These are phyloP conservation scores for Chiua sp. DNA, from an alignment of 1,284 basidiomycete genomes.

Conservation along the genomic window DNA sequence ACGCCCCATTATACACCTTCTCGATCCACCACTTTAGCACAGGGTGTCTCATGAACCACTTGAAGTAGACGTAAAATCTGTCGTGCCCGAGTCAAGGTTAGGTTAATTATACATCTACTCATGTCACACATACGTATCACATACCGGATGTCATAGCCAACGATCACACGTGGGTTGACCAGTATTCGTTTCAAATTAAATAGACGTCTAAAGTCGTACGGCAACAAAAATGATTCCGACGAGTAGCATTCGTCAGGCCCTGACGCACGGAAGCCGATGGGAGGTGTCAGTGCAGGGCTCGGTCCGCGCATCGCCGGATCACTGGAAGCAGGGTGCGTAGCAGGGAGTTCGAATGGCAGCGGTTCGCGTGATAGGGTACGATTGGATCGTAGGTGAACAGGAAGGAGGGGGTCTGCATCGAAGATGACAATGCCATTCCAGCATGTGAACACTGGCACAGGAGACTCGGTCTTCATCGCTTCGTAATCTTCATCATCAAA, in stretches of 20 bases:
- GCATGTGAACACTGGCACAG: slow-evolving; percentile 58
- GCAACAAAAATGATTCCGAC: slow-evolving; percentile 58
- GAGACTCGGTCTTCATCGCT: slow-evolving; percentile 44
- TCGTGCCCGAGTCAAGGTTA: slow-evolving; percentile 18
- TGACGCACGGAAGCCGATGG: slow-evolving; percentile 52
- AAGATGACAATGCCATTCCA: slow-evolving; percentile 67
- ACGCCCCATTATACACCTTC: slow-evolving; percentile 41
- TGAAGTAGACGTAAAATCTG: slow-evolving; percentile 51
- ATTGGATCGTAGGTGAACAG: slow-evolving; percentile 37
- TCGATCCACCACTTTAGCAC: slow-evolving; percentile 52
- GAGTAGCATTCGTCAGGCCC: slow-evolving; percentile 51
- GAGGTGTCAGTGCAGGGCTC: slow-evolving; percentile 39
- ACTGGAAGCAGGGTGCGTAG: slow-evolving; percentile 19
- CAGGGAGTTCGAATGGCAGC: slow-evolving; percentile 18
- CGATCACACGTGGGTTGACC: slow-evolving; percentile 29
- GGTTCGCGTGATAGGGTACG: slow-evolving; percentile 36
- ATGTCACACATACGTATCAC: no score
- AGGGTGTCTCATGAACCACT: slow-evolving; percentile 49
- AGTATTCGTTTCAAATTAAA: slow-evolving; percentile 41
- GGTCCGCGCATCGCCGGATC: slow-evolving; percentile 18
- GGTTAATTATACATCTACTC: slow-evolving; percentile 17
- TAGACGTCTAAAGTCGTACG: slow-evolving; percentile 58
- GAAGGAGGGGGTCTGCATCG: slow-evolving; percentile 50
- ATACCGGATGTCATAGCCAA: slow-evolving; percentile 28
- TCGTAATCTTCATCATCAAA: slow-evolving; percentile 41